Conservation (phyloP, 2,329 filamentous ascomycete genomes). For the Pseudogymnoascus sp. region DNA sequence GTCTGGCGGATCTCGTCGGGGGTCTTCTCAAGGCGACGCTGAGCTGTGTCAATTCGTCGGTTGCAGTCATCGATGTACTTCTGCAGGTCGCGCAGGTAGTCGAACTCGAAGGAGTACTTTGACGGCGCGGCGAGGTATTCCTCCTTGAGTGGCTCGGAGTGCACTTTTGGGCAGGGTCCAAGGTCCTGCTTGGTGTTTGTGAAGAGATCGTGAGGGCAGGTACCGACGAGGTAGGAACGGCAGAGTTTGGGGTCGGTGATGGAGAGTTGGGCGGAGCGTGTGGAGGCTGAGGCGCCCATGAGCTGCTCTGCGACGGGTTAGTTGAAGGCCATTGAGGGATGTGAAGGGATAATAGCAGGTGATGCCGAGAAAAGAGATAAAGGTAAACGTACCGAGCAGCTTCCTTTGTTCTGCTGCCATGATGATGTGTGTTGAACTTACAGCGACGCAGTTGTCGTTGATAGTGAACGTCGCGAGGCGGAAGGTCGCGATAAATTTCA, state of each 20-base stretch:
- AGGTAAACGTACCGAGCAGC: slow-evolving; percentile 60
- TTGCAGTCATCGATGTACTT: slow-evolving; percentile 98
- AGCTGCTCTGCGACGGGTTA: slow-evolving; percentile 65
- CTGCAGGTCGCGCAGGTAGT: slow-evolving; percentile 92
- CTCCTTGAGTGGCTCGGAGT: slow-evolving; percentile 78
- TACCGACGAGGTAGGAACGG: slow-evolving; percentile 86
- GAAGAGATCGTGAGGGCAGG: slow-evolving; percentile 96
- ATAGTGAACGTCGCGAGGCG: slow-evolving; percentile 18
- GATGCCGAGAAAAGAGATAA: background rate
- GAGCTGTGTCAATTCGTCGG: slow-evolving; percentile 80
- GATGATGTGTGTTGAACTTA: slow-evolving; percentile 18
- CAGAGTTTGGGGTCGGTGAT: slow-evolving; percentile 92
- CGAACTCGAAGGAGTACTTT: slow-evolving; percentile 86
- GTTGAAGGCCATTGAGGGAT: background rate
- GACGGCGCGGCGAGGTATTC: slow-evolving; percentile 75
- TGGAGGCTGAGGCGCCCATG: slow-evolving; percentile 68
- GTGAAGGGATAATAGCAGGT: background rate
- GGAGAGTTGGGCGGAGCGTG: slow-evolving; percentile 71
- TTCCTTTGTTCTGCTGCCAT: slow-evolving; percentile 98
- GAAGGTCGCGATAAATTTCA: slow-evolving; percentile 16
- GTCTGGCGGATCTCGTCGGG: slow-evolving; percentile 96
- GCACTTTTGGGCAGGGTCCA: slow-evolving; percentile 78
- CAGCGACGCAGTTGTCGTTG: slow-evolving; percentile 11
- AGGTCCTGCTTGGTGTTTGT: slow-evolving; percentile 99
- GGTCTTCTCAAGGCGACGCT: slow-evolving; percentile 89